These are phyloP conservation scores for Coniochaeta sp. DNA, from an alignment of 2,329 filamentous ascomycete species.

Conservation along the genomic window DNA sequence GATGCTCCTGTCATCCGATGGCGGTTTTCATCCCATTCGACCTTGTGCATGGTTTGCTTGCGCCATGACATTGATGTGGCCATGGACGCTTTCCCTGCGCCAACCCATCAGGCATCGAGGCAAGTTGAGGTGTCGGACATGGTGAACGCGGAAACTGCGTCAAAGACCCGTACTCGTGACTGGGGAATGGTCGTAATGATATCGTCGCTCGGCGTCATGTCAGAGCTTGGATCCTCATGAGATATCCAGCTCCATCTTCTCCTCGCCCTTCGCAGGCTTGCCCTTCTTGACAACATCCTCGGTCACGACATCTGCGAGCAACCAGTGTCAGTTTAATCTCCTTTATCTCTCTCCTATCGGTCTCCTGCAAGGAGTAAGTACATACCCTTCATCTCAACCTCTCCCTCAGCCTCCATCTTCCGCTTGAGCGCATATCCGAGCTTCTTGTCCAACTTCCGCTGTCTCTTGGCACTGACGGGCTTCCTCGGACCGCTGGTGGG, in stretches of 20 bases:
- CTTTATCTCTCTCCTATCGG: not conserved
- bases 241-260: conserved; percentile 4
- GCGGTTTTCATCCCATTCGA: no score
- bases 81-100: no score
- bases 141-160: no score
- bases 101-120: no score
- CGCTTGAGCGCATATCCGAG: conserved; percentile 44
- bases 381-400: conserved; percentile 41
- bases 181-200: no score
- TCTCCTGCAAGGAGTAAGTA: not conserved
- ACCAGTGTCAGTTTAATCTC: not conserved
- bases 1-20: no score
- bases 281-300: not conserved
- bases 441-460: conserved; percentile 48
- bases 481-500: conserved; percentile 48
- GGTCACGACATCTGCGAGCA: not conserved
- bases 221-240: conserved; percentile 1
- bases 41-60: no score
- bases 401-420: conserved; percentile 42
- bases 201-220: no score
- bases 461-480: conserved; percentile 47
- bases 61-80: no score
- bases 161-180: no score
- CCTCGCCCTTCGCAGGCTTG: not conserved
- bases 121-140: no score